phyloP scores from a whole-genome alignment of 2,329 filamentous ascomycete species.

The Canariomyces notabilis region DNA sequence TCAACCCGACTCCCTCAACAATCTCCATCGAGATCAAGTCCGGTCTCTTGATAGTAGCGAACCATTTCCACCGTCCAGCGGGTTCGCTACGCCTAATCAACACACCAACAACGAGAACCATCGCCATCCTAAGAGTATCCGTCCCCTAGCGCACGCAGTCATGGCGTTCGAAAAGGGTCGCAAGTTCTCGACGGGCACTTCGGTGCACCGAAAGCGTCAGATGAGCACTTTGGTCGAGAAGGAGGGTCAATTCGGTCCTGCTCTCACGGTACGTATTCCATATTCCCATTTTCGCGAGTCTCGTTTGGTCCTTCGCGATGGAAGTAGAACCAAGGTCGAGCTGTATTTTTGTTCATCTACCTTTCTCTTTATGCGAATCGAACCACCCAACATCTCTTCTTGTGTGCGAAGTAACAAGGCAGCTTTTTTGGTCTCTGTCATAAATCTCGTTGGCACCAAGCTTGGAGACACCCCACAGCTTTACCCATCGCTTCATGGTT shows the following conservation, averaged over 20 bases:
- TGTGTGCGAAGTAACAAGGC: no score
- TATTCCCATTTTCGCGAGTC: background rate
- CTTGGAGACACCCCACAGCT: no score
- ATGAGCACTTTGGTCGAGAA: constrained; percentile 43
- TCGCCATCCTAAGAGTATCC: constrained; percentile 11
- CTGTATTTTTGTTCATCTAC: no score
- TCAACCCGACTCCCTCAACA: background rate
- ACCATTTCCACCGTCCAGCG: constrained; percentile 8
- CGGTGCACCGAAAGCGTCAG: constrained; percentile 41
- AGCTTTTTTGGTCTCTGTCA: no score
- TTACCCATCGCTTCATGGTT: no score
- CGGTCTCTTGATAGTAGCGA: constrained; percentile 11
- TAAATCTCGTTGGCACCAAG: no score
- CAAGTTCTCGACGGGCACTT: constrained; percentile 42
- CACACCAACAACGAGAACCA: background rate
- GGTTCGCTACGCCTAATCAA: background rate
- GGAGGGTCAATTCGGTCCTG: constrained; percentile 40
- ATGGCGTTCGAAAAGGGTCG: constrained; percentile 31
- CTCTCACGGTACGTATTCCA: constrained; percentile 40
- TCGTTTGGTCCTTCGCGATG: background rate
- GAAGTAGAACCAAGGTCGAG: no score
- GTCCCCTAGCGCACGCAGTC: constrained; percentile 21
- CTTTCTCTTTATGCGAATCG: no score
- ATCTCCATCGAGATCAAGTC: constrained; percentile 5
- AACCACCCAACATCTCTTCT: no score